Conservation (phyloP, 2,329 filamentous ascomycete species). For the Sporothrix pallida region DNA sequence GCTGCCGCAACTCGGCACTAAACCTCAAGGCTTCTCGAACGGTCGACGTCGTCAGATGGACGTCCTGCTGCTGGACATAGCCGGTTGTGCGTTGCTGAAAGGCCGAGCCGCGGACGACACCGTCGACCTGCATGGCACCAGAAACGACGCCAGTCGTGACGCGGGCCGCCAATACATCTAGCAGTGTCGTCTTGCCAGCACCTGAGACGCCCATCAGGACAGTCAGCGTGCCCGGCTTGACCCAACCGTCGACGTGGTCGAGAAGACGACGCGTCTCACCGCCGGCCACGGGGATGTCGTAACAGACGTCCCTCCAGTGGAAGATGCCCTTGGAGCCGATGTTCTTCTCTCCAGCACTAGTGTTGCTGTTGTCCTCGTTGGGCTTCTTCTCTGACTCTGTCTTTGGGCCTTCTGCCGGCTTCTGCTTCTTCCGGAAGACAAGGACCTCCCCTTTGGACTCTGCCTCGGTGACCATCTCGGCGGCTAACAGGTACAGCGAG, state of each 20-base stretch:
- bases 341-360: neutral
- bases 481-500: constrained; percentile 63
- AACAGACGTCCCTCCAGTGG: constrained; percentile 85
- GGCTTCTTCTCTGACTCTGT: constrained; percentile 38
- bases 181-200: constrained; percentile 90
- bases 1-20: constrained; percentile 83
- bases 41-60: constrained; percentile 82
- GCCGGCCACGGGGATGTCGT: constrained; percentile 76
- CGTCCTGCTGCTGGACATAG: constrained; percentile 91
- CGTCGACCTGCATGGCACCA: constrained; percentile 76
- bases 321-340: constrained; percentile 58
- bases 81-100: constrained; percentile 94
- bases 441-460: constrained; percentile 78
- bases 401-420: constrained; percentile 51
- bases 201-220: constrained; percentile 91
- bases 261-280: constrained; percentile 74
- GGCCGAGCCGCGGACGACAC: constrained; percentile 71
- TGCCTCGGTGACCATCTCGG: constrained; percentile 67
- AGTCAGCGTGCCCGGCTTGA: constrained; percentile 88
- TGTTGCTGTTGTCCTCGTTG: neutral
- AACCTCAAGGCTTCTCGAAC: constrained; percentile 89
- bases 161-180: constrained; percentile 84
- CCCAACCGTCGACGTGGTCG: constrained; percentile 88
- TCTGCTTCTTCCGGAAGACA: constrained; percentile 71
- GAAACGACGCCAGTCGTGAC: constrained; percentile 90